These are phyloP conservation scores for Neocallimastix lanati DNA, from an alignment of 192 early-diverging fungal genomes.

Conservation along the genomic window DNA sequence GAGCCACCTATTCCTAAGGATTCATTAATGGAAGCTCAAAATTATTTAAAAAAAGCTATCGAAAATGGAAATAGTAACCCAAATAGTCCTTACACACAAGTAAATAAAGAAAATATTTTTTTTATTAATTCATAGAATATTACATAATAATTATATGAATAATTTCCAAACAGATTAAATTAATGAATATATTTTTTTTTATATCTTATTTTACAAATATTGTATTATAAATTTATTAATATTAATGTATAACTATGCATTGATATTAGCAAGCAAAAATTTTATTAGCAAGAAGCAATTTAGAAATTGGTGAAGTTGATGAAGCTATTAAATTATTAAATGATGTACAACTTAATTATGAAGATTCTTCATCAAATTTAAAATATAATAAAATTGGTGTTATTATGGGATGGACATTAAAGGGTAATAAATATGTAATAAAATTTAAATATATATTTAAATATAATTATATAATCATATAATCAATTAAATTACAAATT, in stretches of 20 bases:
- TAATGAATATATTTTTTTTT: no score
- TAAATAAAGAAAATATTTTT: not conserved
- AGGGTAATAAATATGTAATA: no score
- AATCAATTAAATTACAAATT: no score
- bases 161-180: no score
- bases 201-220: no score
- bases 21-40: not conserved
- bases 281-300: slow-evolving; percentile 4
- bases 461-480: no score
- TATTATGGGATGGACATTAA: slow-evolving; percentile 3
- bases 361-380: not conserved
- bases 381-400: slow-evolving; percentile 4
- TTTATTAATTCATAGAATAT: no score
- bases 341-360: not conserved
- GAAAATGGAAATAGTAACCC: not conserved
- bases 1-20: not conserved
- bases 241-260: not conserved
- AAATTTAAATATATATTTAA: no score
- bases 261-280: slow-evolving; percentile 7
- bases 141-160: no score
- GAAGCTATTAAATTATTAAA: slow-evolving; percentile 1
- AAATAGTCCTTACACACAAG: not conserved
- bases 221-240: not conserved
- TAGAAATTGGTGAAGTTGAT: slow-evolving; percentile 2
- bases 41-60: not conserved